Base-by-base conservation (phyloP, 108 stramenopile genomes). In the Discostella pseudostelligera region DNA sequence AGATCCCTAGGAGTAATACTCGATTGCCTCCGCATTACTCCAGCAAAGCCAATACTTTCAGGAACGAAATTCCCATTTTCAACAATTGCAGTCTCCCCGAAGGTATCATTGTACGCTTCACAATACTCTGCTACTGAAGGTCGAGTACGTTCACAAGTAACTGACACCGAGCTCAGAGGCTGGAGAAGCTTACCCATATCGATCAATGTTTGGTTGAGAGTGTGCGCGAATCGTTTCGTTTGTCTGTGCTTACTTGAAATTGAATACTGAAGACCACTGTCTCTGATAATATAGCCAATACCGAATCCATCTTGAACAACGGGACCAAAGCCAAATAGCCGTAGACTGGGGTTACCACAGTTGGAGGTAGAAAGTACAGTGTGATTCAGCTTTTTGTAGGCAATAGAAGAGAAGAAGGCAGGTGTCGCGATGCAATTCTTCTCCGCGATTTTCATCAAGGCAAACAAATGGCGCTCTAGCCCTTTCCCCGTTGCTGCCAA, bases 241-340 rank as follows among this genome's bases (percentile, higher is more conserved):
- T 91, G 93, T 19, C 90, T 81, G 47, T 89, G 88, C 51, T 94
- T 94, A 62, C 79, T 84, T 13, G 76, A 81, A 39, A 91, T 84
- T 29, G 84, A 77, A 59, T 84, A 94, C 20, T 87, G 81, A 21
- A 94, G 36, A 13, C 84, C 82, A 35, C 70, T 35, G 28, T 94
- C 90, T 47, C 89, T 88, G 63, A 91, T 94, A 29, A 94, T 89
- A 72, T 94, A 94, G 8, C 93, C 93, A 32, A 94, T 79, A 29
- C 93, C 92, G 56, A 72, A 66, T 12, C 70, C 60, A 39, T 68
- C 71, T 44, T 55, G 67, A 59, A 76, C 84, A 39, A 86, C 91
- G 1, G 93, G 90, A 37, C 93, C 93, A 67, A 94, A 94, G 0
- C 93, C 93, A 70, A 94, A 94, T 16, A 84, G 67, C n/a, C 81